Percentiles rank a stretch among this genome's conserved stretches.
These are phyloP conservation scores for Yarrowia sp. DNA, from an alignment of 805 yeast genomes.

Conservation along the genomic window DNA sequence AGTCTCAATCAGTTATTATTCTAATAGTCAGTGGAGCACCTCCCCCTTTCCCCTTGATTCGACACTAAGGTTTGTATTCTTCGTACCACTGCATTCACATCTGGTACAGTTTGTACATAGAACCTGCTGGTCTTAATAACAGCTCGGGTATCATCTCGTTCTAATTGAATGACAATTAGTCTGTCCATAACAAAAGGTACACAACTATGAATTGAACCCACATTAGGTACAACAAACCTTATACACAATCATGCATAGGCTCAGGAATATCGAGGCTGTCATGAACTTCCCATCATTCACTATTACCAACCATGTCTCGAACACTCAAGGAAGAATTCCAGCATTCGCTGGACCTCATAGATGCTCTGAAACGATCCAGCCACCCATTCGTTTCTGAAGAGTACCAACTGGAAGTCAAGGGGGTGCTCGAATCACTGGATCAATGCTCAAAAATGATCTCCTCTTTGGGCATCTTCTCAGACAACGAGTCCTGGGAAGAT, in stretches of 20 bases:
- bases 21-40: no score
- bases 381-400: conserved; percentile 4
- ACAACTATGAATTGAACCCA: neutral
- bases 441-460: conserved; percentile 46
- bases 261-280: conserved; percentile 1
- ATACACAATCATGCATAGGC: neutral
- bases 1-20: no score
- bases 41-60: no score
- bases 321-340: conserved; percentile 19
- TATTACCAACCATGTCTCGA: neutral
- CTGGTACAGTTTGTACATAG: no score
- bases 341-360: neutral
- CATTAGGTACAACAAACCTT: neutral
- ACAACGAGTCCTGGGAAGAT: conserved; percentile 69
- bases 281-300: neutral
- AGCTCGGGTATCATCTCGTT: no score
- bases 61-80: no score
- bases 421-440: conserved; percentile 44
- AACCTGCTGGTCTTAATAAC: no score
- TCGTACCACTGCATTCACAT: no score
- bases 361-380: neutral
- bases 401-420: conserved; percentile 35
- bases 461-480: conserved; percentile 59
- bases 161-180: no score
- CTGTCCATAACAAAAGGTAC: neutral